Base-by-base conservation (phyloP, 768 basidiomycete species). In the Mycena amicta region DNA sequence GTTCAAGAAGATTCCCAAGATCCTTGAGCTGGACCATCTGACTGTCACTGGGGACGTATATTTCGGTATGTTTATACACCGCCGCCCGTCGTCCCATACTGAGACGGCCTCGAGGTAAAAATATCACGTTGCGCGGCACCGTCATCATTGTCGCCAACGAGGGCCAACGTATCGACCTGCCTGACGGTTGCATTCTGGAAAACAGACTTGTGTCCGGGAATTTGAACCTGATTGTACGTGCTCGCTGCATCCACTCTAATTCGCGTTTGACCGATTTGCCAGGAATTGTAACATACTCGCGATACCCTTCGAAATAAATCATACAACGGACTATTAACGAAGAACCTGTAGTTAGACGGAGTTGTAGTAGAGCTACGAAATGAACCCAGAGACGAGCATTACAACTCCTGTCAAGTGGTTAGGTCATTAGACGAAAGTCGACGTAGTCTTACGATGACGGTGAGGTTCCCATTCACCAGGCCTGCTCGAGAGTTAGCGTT, bases 1-100 rank as follows among this genome's bases (percentile, higher is more conserved):
- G 49, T 96, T 98, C 86, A 92, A 93, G 82, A 92, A 89, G 73
- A 95, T 96, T 68, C 95, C 95, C 43, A 85, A 85, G 71, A 90
- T 97, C 65, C 75, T 93, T 62, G 95, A 97, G 71, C 79, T 96
- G 66, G 95, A 97, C 73, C 95, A 98, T 75, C 81, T 97, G 76
- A 97, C 95, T 18, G 93, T 97, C 45, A 88, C 91, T 40, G 94
- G 93, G 50, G 92, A 95, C 71, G 92, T 95, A 30, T 86, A 87
- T 78, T 95, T 96, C 72, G 93, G 93, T 67, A 88, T 91, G 31
- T 30, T 20, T 5, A 22, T 22, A 12, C n/a, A n/a, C n/a, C n/a
- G n/a, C n/a, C n/a, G n/a, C n/a, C n/a, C n/a, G n/a, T n/a, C n/a
- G n/a, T n/a, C n/a, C n/a, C n/a, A n/a, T n/a, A n/a, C n/a, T n/a